Base-by-base conservation (phyloP, 352 stramenopile species). In the Bremia lactucae region DNA sequence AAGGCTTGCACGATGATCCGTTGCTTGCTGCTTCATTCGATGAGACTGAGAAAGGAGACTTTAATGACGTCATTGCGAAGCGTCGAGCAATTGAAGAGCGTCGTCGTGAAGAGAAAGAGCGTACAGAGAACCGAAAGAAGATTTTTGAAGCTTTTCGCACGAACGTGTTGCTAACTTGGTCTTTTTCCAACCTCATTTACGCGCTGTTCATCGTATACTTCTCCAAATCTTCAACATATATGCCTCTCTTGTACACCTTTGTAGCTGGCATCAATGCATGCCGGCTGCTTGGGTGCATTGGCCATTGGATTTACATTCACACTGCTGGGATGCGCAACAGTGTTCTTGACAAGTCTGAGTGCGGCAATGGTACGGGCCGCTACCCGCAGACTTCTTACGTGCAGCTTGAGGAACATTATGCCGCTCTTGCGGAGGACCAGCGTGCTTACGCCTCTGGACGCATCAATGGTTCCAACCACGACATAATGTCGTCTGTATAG, bases 141-240 rank as follows among this genome's bases (percentile, higher is more conserved):
- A 62, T 71, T 25, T 93, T 90, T 19, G 78, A 89, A 35, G 69
- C 77, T 2, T 93, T 93, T 62, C 77, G 80, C 10, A 88, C 77
- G 35, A 90, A 87, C 37, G 56, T 93, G 10, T 46, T 93, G 47
- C 58, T 90, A 15, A 52, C 77, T 11, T 93, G 80, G 80, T 66
- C 74, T 6, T 87, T 89, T 31, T 66, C 73, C 18, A 93, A 93
- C 63, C 50, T 93, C 36, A 88, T 84, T 29, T 71, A 84, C 19
- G 74, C 78, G 1, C 61, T 89, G 19, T 68, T 81, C 29, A 68
- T 89, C 34, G 72, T 84, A 6, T 77, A 75, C 41, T 81, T 90
- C 29, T 50, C 72, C 20, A 65, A 39, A 14, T 69, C 76, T 2
- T 56, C 48, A 35, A 60, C 46, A 10, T 93, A 74, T 48, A 67